A percentile compares a stretch with the other conserved stretches of the same genome.
phyloP scores from a whole-genome alignment of 179 eudicot genomes.

The Pouteria campechiana region DNA sequence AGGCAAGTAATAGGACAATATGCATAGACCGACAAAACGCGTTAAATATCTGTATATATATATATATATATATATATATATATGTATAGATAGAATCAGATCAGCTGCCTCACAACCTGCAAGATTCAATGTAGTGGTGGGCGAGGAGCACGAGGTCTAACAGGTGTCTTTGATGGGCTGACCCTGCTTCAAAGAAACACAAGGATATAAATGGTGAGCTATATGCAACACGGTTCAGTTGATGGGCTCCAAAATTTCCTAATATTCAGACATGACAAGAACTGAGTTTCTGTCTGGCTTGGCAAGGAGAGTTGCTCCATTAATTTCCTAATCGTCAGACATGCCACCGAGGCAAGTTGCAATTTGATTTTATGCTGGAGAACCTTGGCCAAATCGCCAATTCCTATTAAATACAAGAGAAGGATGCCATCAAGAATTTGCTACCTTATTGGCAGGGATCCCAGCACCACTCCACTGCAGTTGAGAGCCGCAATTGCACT shows the following conservation, averaged over 20 bases:
- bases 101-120: background rate
- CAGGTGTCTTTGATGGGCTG: conserved; percentile 98
- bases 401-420: background rate
- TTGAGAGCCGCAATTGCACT: conserved; percentile 84
- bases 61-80: conserved; percentile 17
- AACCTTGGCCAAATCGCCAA: background rate
- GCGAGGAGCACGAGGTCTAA: conserved; percentile 70
- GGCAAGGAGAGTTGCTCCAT: too few species aligned
- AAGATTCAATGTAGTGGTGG: conserved; percentile 28
- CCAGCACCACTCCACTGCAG: conserved; percentile 80
- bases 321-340: too few species aligned
- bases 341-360: too few species aligned
- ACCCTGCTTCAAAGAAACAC: conserved; percentile 40
- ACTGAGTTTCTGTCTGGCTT: too few species aligned
- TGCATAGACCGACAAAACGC: conserved; percentile 32
- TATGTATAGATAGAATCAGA: conserved; percentile 19
- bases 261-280: too few species aligned
- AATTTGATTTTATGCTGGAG: too few species aligned
- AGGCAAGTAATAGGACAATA: conserved; percentile 12
- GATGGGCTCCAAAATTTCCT: too few species aligned
- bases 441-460: conserved; percentile 81
- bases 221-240: background rate
- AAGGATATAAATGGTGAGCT: background rate
- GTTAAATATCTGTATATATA: conserved; percentile 29
- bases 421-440: background rate